Percentiles rank a stretch among this genome's conserved stretches.
These are phyloP conservation scores for Mrakiaceae sp. DNA, from an alignment of 1,284 basidiomycete species.

Conservation along the genomic window DNA sequence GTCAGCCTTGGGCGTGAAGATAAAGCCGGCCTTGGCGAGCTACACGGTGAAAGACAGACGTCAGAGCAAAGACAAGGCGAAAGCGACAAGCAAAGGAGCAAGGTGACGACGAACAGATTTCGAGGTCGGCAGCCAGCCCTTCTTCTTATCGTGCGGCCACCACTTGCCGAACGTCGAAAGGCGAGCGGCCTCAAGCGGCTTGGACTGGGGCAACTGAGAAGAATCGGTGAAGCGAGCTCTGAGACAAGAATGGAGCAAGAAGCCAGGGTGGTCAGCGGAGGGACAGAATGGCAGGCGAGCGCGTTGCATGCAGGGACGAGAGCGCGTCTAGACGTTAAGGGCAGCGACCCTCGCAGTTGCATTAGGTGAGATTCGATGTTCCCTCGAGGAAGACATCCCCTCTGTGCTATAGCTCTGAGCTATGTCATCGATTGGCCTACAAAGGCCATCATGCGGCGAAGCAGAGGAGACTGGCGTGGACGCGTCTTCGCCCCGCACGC, in stretches of 20 bases:
- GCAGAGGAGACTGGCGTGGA: too few species aligned
- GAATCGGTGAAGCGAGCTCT: slow-evolving; percentile 1
- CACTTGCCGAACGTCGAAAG: slow-evolving; percentile 53
- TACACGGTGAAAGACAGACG: slow-evolving; percentile 28
- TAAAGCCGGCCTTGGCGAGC: slow-evolving; percentile 75
- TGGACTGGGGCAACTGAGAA: slow-evolving; percentile 47
- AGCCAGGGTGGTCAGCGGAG: slow-evolving; percentile 7
- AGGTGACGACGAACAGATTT: slow-evolving; percentile 44
- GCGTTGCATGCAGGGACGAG: too few species aligned
- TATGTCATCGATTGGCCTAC: too few species aligned
- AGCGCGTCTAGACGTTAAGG: too few species aligned
- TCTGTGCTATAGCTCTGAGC: too few species aligned
- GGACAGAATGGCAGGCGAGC: slow-evolving; percentile 21
- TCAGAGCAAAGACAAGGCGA: background rate
- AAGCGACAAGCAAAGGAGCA: background rate
- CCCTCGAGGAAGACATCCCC: too few species aligned
- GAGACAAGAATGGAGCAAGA: background rate
- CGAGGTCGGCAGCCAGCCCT: slow-evolving; percentile 55
- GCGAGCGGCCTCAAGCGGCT: slow-evolving; percentile 54
- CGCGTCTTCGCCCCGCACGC: too few species aligned
- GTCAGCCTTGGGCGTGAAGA: slow-evolving; percentile 51
- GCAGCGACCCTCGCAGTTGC: too few species aligned
- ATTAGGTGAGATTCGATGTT: too few species aligned
- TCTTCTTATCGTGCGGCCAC: slow-evolving; percentile 60
- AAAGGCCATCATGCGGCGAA: too few species aligned